A percentile compares a stretch with the other conserved stretches of the same genome.
Conservation (phyloP, 306 rosid species). For the Elaeagnus macrophylla region DNA sequence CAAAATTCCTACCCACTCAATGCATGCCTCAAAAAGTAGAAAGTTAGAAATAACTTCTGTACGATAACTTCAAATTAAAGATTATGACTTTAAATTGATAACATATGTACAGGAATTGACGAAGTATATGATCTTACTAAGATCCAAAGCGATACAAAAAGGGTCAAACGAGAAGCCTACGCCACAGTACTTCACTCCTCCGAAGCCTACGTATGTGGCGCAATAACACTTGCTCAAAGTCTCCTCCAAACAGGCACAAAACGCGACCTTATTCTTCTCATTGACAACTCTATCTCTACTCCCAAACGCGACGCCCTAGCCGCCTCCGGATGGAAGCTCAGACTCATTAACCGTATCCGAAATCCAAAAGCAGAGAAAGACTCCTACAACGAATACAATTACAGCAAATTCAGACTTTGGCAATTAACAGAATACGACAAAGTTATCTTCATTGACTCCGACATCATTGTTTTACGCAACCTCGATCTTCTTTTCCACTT, state of each 20-base stretch:
- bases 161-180: slow-evolving; percentile 68
- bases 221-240: slow-evolving; percentile 72
- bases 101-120: slow-evolving; percentile 43
- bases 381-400: slow-evolving; percentile 88
- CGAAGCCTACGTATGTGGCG: slow-evolving; percentile 76
- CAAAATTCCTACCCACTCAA: too few species aligned
- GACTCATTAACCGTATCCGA: slow-evolving; percentile 58
- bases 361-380: slow-evolving; percentile 55
- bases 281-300: slow-evolving; percentile 55
- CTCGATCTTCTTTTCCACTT: slow-evolving; percentile 82
- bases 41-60: too few species aligned
- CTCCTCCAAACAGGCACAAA: slow-evolving; percentile 60
- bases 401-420: slow-evolving; percentile 92
- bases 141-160: slow-evolving; percentile 29
- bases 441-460: slow-evolving; percentile 74
- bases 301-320: slow-evolving; percentile 45
- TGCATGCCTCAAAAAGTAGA: too few species aligned
- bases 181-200: slow-evolving; percentile 77
- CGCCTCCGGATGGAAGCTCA: slow-evolving; percentile 64
- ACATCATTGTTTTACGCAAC: slow-evolving; percentile 64
- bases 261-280: slow-evolving; percentile 72
- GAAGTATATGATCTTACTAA: slow-evolving; percentile 55
- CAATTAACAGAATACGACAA: slow-evolving; percentile 70
- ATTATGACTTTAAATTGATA: background rate
- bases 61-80: background rate